These are phyloP conservation scores for Microbotryomycetes sp. DNA, from an alignment of 1,284 basidiomycete species.

Conservation along the genomic window DNA sequence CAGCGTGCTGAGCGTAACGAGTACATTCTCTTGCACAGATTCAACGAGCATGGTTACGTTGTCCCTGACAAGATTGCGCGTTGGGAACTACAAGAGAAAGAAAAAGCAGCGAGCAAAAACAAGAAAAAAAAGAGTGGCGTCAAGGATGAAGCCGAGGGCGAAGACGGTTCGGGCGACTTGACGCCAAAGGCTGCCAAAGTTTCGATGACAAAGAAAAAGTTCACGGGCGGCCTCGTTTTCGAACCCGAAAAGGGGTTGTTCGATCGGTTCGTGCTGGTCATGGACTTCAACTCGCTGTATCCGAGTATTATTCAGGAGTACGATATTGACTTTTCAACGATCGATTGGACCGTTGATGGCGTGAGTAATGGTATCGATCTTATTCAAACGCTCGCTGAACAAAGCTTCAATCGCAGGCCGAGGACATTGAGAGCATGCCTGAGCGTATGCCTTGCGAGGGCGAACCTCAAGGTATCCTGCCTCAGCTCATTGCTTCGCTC, in stretches of 20 bases:
- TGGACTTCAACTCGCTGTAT: constrained; percentile 99
- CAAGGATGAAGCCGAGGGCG: constrained; percentile 59
- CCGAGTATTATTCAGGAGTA: constrained; percentile 99
- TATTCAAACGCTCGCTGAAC: constrained; percentile 4
- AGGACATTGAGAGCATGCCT: constrained; percentile 76
- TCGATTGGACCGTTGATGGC: constrained; percentile 57
- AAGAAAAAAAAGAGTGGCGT: constrained; percentile 46
- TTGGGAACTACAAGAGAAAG: constrained; percentile 62
- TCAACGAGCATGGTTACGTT: constrained; percentile 91
- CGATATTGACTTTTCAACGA: constrained; percentile 98
- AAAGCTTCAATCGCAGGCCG: constrained; percentile 47
- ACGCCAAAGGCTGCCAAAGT: constrained; percentile 46
- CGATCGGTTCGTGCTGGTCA: constrained; percentile 96
- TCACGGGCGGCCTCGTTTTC: constrained; percentile 96
- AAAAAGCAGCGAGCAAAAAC: constrained; percentile 43
- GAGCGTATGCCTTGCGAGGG: constrained; percentile 71
- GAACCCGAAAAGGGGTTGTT: constrained; percentile 93
- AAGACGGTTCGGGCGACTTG: constrained; percentile 43
- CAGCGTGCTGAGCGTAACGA: constrained; percentile 98
- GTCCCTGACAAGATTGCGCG: constrained; percentile 77
- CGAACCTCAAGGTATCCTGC: constrained; percentile 73
- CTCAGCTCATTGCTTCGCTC: constrained; percentile 88
- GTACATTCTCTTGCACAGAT: constrained; percentile 97
- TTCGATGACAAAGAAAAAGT: constrained; percentile 84
- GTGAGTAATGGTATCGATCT: constrained; percentile 49